Base-by-base conservation (phyloP, 345 rosid species). In the Acer campestre region DNA sequence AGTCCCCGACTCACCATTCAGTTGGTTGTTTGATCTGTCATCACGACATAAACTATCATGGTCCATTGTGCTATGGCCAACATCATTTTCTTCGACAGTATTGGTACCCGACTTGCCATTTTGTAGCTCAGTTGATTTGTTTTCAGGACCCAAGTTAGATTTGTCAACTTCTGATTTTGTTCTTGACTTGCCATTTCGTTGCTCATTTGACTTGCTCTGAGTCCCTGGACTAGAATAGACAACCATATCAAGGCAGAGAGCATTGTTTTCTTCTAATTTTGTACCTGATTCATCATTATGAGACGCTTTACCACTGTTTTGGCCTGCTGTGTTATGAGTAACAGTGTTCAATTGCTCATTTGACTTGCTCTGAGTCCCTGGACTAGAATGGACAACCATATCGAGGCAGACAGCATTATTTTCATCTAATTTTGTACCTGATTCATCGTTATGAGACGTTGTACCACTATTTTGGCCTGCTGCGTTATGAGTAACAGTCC, bases 401-500 rank as follows among this genome's bases (percentile, higher is more conserved):
- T 85, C 80, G 29, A 25, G 77, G 64, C 76, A 77, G 53, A 31
- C 48, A 13, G 82, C 78, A 71, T 74, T 75, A 4, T 56, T 76
- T 85, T 68, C 85, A 46, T 78, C 91, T 67, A 83, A 82, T 82
- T 81, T 84, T 73, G 78, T 22, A 55, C 78, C 80, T 6, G 81
- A 77, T 51, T 72, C 81, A 22, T 82, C 87, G 40, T 76, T 77
- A 22, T 79, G 85, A 68, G 79, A 62, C 20, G 70, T 53, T n/a
- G 81, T 48, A 67, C 62, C 48, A 66, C 18, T 79, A 70, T 77
- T 80, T 53, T 72, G 55, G 49, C 86, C 84, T 20, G 70, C 63
- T 58, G 81, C 14, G 53, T 89, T 90, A 66, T 82, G 92, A 75
- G 93, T 89, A 22, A 93, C 84, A 70, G 90, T 85, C 83, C 97